Evolutionary conservation across 2,329 filamentous ascomycete species (phyloP).

Genomic region (Colletotrichum ledebouriae): DNA sequence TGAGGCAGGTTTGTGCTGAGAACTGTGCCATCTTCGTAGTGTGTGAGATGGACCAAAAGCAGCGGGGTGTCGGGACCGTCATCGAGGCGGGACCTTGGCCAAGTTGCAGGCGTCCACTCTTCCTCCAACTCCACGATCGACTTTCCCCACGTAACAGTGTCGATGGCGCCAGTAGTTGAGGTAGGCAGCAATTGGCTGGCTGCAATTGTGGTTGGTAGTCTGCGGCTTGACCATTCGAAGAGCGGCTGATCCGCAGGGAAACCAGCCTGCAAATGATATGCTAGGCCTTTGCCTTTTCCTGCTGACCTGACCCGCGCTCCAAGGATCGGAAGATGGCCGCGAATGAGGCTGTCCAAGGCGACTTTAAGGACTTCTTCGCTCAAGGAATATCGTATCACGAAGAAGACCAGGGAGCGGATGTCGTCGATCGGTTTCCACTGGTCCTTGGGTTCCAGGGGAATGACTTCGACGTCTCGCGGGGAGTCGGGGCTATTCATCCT

Average conservation of each 20-base stretch:
- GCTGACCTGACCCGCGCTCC: constrained; percentile 37
- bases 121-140: background rate
- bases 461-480: constrained; percentile 9
- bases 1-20: constrained; percentile 44
- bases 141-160: constrained; percentile 10
- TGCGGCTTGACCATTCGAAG: constrained; percentile 39
- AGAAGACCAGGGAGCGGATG: constrained; percentile 42
- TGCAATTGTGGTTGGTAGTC: background rate
- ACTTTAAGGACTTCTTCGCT: constrained; percentile 29
- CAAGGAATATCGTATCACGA: constrained; percentile 38
- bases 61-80: constrained; percentile 43
- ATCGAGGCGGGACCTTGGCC: constrained; percentile 39
- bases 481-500: background rate
- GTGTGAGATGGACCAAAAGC: constrained; percentile 45
- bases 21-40: constrained; percentile 43
- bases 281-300: constrained; percentile 10
- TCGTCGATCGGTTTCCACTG: constrained; percentile 36
- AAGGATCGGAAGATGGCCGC: constrained; percentile 41
- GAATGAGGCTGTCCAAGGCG: constrained; percentile 42
- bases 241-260: background rate
- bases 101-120: constrained; percentile 29
- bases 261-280: background rate
- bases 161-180: no score
- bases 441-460: constrained; percentile 33
- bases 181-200: background rate